phyloP scores from a whole-genome alignment of 192 early-diverging fungal species.

The Coemansia umbellata region DNA sequence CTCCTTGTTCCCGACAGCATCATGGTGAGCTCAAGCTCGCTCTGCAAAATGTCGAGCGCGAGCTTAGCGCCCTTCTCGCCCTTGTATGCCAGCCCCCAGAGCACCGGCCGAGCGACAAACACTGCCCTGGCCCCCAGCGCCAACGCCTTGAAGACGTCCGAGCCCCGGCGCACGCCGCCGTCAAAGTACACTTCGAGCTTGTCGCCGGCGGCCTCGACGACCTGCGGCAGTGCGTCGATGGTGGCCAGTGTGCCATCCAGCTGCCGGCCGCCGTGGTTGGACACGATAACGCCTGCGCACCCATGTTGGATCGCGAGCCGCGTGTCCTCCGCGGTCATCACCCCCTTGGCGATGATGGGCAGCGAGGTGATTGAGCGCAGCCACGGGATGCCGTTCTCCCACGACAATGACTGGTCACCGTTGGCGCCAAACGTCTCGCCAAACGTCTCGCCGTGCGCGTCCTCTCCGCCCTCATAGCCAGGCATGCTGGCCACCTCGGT shows the following conservation, averaged over 20 bases:
- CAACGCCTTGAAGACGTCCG: constrained; percentile 94
- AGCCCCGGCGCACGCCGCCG: constrained; percentile 87
- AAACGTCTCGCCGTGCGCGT: constrained; percentile 37
- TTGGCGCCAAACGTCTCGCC: constrained; percentile 46
- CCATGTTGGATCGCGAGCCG: constrained; percentile 74
- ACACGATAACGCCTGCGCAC: constrained; percentile 80
- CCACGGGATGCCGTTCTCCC: constrained; percentile 85
- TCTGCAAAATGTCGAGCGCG: constrained; percentile 71
- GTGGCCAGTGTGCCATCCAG: constrained; percentile 75
- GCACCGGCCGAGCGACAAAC: constrained; percentile 55
- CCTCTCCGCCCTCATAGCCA: not conserved
- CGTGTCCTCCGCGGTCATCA: constrained; percentile 89
- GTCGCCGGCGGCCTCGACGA: constrained; percentile 66
- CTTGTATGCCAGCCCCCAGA: constrained; percentile 85
- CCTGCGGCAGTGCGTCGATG: constrained; percentile 87
- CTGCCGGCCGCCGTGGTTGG: constrained; percentile 97
- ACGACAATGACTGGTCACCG: constrained; percentile 73
- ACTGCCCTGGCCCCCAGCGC: constrained; percentile 88
- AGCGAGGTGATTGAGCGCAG: constrained; percentile 76
- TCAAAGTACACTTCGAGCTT: constrained; percentile 89
- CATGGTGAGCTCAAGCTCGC: constrained; percentile 86
- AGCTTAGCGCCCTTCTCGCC: constrained; percentile 80
- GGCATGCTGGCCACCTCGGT: constrained; percentile 13
- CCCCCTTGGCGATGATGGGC: constrained; percentile 91
- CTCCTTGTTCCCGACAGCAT: constrained; percentile 63